phyloP scores from a whole-genome alignment of 352 stramenopile species.

The Globisporangium okanoganense region DNA sequence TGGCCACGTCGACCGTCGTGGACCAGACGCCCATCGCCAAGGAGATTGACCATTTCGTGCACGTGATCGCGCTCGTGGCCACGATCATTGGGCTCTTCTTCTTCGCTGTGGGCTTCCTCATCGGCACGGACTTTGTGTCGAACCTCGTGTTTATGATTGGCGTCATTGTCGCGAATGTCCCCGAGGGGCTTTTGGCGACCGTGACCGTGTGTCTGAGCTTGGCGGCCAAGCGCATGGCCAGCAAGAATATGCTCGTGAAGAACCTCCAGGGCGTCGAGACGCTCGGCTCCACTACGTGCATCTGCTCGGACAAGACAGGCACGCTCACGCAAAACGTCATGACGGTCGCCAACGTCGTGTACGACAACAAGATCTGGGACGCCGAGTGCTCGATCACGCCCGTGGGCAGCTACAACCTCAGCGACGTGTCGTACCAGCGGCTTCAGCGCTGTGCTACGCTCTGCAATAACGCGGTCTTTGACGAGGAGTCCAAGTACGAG shows the following conservation, averaged over 20 bases:
- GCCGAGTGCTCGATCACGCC: constrained; percentile 74
- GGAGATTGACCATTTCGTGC: constrained; percentile 72
- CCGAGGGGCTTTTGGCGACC: constrained; percentile 88
- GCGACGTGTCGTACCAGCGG: constrained; percentile 42
- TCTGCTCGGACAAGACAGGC: constrained; percentile 95
- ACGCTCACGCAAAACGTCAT: constrained; percentile 95
- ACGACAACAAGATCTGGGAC: constrained; percentile 70
- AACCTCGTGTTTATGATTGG: constrained; percentile 95
- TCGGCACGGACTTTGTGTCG: constrained; percentile 43
- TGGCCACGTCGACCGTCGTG: constrained; percentile 50
- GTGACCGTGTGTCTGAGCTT: constrained; percentile 92
- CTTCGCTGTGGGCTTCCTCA: constrained; percentile 53
- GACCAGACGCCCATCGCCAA: constrained; percentile 54
- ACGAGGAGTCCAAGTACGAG: constrained; percentile 45
- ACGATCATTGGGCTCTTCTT: constrained; percentile 57
- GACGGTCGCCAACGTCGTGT: constrained; percentile 87
- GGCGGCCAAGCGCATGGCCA: constrained; percentile 85
- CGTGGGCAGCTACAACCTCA: constrained; percentile 47
- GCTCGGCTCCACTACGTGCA: constrained; percentile 89
- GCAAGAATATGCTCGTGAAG: constrained; percentile 93
- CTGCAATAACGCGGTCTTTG: constrained; percentile 90
- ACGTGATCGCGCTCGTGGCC: constrained; percentile 58
- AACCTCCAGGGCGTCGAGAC: constrained; percentile 93
- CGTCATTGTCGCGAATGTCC: constrained; percentile 95
- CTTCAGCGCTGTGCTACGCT: constrained; percentile 85